These are phyloP conservation scores for Kingdonia uniflora DNA, from an alignment of 164 flowering plant species.

Conservation along the genomic window DNA sequence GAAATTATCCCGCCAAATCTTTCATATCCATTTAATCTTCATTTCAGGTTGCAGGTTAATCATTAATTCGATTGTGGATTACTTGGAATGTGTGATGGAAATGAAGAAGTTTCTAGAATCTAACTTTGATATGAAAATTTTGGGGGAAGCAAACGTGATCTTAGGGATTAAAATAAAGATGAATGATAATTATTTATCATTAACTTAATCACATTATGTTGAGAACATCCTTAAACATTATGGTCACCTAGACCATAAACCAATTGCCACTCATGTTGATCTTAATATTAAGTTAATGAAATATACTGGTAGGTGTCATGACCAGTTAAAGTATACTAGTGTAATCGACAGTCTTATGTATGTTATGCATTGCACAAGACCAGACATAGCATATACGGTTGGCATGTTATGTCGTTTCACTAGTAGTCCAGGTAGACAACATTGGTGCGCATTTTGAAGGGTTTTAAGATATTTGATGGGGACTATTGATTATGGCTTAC, in stretches of 20 bases:
- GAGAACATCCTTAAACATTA: too few relatives aligned
- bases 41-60: too few relatives aligned
- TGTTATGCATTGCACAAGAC: not conserved
- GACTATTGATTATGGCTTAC: not conserved
- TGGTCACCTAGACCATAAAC: too few relatives aligned
- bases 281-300: not conserved
- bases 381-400: not conserved
- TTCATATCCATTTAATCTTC: too few relatives aligned
- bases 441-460: not conserved
- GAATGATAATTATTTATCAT: too few relatives aligned
- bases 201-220: too few relatives aligned
- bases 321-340: not conserved
- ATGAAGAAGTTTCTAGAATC: not conserved
- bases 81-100: not conserved
- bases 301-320: not conserved
- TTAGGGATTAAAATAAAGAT: not conserved
- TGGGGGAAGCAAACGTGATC: not conserved
- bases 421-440: not conserved
- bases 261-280: not conserved
- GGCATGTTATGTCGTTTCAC: not conserved
- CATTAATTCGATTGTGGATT: too few relatives aligned
- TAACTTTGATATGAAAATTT: constrained; percentile 2
- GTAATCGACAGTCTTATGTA: not conserved
- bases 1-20: too few relatives aligned
- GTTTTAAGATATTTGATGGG: not conserved